Percentiles rank a stretch among this genome's conserved stretches.
Conservation (phyloP, 2,329 filamentous ascomycete species). For the Nannizzia gypsea region DNA sequence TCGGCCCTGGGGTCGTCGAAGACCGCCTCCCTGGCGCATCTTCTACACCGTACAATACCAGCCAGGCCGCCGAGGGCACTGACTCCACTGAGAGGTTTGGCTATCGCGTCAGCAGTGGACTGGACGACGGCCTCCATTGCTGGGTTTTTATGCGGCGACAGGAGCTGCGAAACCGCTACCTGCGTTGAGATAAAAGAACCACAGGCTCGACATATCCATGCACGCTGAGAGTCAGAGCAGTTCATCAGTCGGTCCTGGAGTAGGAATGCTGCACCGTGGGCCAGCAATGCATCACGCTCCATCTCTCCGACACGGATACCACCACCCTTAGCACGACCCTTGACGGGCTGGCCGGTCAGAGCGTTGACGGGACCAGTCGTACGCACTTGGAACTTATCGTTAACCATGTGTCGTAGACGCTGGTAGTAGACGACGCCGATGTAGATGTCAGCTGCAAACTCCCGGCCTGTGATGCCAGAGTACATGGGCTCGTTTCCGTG, state of each 20-base stretch:
- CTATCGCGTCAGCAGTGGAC: conserved; percentile 24
- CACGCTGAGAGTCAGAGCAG: conserved; percentile 83
- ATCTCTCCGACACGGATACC: conserved; percentile 99
- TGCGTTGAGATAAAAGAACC: conserved; percentile 85
- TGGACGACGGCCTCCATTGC: conserved; percentile 16
- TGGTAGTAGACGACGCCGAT: conserved; percentile 97
- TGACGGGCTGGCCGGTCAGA: conserved; percentile 90
- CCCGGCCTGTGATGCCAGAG: conserved; percentile 88
- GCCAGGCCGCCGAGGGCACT: conserved; percentile 50
- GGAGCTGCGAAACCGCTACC: conserved; percentile 29
- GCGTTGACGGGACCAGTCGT: conserved; percentile 87
- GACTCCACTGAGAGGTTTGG: conserved; percentile 40
- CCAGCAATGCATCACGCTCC: conserved; percentile 90
- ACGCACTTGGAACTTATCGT: conserved; percentile 97
- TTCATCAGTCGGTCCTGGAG: conserved; percentile 93
- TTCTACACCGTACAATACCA: conserved; percentile 63
- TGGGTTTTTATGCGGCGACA: conserved; percentile 14
- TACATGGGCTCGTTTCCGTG: conserved; percentile 99
- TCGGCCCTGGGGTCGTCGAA: conserved; percentile 56
- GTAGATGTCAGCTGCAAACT: conserved; percentile 90
- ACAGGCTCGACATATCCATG: conserved; percentile 80
- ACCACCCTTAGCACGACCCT: conserved; percentile 88
- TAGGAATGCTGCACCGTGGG: conserved; percentile 88
- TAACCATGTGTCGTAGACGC: conserved; percentile 96
- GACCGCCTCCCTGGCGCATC: conserved; percentile 57